Conservation (phyloP, 2,329 filamentous ascomycete genomes). For the Helotiales sp. region DNA sequence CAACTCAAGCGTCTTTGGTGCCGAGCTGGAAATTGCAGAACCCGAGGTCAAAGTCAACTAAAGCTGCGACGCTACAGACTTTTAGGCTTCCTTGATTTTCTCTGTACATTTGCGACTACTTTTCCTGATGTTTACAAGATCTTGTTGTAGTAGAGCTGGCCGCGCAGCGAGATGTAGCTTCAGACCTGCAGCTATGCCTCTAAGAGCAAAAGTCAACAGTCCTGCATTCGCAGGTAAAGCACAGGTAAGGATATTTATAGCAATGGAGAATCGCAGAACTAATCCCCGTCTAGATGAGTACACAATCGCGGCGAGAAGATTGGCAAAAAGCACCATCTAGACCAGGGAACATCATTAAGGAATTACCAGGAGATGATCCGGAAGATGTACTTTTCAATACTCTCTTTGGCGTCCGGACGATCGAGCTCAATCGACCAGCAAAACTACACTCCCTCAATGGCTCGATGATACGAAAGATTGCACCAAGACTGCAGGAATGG, state of each 20-base stretch:
- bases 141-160: constrained; percentile 54
- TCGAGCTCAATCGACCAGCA: constrained; percentile 89
- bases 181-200: constrained; percentile 65
- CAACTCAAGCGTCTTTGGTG: too few relatives aligned
- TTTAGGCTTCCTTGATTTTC: constrained; percentile 10
- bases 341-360: constrained; percentile 23
- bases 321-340: neutral
- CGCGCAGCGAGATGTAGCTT: constrained; percentile 47
- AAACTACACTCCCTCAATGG: constrained; percentile 92
- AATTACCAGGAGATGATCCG: constrained; percentile 62
- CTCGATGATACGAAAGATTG: constrained; percentile 94
- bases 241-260: constrained; percentile 44
- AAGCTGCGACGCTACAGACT: constrained; percentile 20
- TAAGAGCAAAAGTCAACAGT: constrained; percentile 72
- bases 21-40: constrained; percentile 15
- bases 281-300: constrained; percentile 42
- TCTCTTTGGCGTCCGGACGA: constrained; percentile 83
- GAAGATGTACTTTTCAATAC: constrained; percentile 93
- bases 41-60: constrained; percentile 19
- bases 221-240: constrained; percentile 54
- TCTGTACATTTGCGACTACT: constrained; percentile 9
- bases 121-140: constrained; percentile 58
- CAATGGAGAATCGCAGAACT: constrained; percentile 16
- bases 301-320: constrained; percentile 4
- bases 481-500: constrained; percentile 89